Evolutionary conservation across 106 monocot genomes (phyloP).

Genomic region (Ottelia alismoides): DNA sequence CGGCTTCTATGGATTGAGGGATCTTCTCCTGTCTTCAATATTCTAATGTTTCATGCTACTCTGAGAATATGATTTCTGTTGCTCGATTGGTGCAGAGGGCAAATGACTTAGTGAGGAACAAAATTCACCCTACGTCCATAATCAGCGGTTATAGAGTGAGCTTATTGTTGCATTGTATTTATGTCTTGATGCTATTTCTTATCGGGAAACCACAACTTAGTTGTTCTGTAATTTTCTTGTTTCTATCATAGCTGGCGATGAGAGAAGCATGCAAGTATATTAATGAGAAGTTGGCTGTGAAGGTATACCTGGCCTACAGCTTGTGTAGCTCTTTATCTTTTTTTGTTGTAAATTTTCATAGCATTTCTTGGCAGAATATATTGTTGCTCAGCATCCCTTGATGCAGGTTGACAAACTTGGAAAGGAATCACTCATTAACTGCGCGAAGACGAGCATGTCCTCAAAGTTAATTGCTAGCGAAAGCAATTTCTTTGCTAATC

Average conservation of each 20-base stretch:
- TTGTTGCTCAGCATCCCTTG: too few relatives aligned
- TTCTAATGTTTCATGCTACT: not conserved
- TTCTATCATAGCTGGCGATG: constrained; percentile 74
- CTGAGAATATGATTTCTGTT: not conserved
- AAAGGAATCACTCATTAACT: constrained; percentile 86
- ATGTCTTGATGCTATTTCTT: not conserved
- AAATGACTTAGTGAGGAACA: constrained; percentile 96
- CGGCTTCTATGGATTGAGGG: not conserved
- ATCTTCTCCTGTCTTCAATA: not conserved
- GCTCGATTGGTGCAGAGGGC: constrained; percentile 46
- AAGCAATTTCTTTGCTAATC: constrained; percentile 90
- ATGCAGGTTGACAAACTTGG: constrained; percentile 95
- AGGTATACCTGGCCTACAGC: constrained; percentile 29
- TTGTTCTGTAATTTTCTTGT: not conserved
- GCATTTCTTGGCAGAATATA: too few relatives aligned
- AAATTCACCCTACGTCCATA: constrained; percentile 95
- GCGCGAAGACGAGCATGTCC: constrained; percentile 99
- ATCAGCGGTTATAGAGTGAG: constrained; percentile 87
- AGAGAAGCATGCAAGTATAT: constrained; percentile 96
- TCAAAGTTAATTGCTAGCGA: constrained; percentile 82
- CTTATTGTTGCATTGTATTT: not conserved
- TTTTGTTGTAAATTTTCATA: too few relatives aligned
- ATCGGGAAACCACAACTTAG: not conserved
- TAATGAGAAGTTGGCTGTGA: constrained; percentile 83
- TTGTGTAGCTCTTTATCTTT: too few relatives aligned